Conservation (phyloP, 2,329 filamentous ascomycete genomes). For the Hypoxylon sp. region DNA sequence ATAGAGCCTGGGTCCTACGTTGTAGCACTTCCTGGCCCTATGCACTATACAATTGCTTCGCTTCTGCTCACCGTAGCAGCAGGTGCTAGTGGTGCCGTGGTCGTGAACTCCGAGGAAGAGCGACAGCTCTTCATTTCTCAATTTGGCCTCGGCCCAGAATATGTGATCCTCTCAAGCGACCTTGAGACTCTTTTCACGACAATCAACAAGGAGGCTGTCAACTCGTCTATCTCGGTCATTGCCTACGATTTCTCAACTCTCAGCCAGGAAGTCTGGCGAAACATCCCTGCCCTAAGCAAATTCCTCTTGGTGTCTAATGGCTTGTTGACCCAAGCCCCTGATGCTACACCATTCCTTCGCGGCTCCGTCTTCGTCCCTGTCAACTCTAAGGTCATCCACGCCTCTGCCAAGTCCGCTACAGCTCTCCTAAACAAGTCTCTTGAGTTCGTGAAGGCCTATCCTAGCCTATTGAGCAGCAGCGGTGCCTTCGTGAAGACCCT, state of each 20-base stretch:
- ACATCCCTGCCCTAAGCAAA: conserved; percentile 21
- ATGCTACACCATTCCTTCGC: conserved; percentile 29
- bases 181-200: conserved; percentile 8
- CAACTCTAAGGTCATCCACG: conserved; percentile 15
- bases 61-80: conserved; percentile 8
- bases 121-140: conserved; percentile 21
- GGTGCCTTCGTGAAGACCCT: conserved; percentile 1
- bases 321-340: conserved; percentile 14
- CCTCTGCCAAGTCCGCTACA: conserved; percentile 1
- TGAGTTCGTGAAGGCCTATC: background rate
- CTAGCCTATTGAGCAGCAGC: background rate
- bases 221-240: conserved; percentile 15
- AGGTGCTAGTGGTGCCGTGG: background rate
- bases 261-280: conserved; percentile 34
- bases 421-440: conserved; percentile 4
- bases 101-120: conserved; percentile 14
- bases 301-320: conserved; percentile 24
- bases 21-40: conserved; percentile 24
- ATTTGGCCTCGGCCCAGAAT: conserved; percentile 13
- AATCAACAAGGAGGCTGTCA: conserved; percentile 4
- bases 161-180: conserved; percentile 22
- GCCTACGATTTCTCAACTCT: conserved; percentile 30
- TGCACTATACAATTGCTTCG: background rate
- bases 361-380: conserved; percentile 32
- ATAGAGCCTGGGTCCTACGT: conserved; percentile 12